Percentiles rank a stretch among this genome's conserved stretches.
Evolutionary conservation across 495 filamentous ascomycete genomes (phyloP).

Genomic region (Aeminium ludgeri): DNA sequence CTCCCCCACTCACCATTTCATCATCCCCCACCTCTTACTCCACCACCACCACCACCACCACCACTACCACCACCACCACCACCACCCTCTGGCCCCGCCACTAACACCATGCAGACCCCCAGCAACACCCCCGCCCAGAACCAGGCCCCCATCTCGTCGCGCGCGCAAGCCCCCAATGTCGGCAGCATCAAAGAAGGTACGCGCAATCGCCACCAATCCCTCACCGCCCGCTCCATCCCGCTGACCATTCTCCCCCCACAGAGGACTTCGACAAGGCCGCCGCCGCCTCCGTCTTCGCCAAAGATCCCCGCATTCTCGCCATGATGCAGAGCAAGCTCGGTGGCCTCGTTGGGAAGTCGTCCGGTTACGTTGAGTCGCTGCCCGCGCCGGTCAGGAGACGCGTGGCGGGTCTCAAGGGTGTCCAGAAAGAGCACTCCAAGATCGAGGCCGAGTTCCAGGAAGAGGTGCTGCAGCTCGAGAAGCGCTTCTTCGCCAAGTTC

Average conservation of each 20-base stretch:
- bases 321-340: conserved; percentile 97
- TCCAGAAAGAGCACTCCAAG: conserved; percentile 97
- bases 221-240: background rate
- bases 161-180: conserved; percentile 87
- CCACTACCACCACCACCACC: background rate
- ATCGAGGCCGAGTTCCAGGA: conserved; percentile 96
- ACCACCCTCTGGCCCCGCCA: background rate
- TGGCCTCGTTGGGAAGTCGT: conserved; percentile 81
- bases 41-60: background rate
- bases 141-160: conserved; percentile 93
- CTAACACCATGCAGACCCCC: conserved; percentile 7
- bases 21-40: conserved; percentile 4
- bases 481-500: conserved; percentile 98
- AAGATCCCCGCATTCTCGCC: conserved; percentile 78
- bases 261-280: conserved; percentile 79
- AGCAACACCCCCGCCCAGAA: conserved; percentile 29
- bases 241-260: conserved; percentile 24
- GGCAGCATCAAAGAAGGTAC: conserved; percentile 94
- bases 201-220: conserved; percentile 22
- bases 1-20: background rate
- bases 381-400: conserved; percentile 76
- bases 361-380: conserved; percentile 94
- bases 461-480: conserved; percentile 92
- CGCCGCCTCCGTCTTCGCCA: conserved; percentile 80
- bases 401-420: conserved; percentile 86